A percentile compares a stretch with the other conserved stretches of the same genome.
Conservation (phyloP, 306 rosid genomes). For the Cicer judaicum region DNA sequence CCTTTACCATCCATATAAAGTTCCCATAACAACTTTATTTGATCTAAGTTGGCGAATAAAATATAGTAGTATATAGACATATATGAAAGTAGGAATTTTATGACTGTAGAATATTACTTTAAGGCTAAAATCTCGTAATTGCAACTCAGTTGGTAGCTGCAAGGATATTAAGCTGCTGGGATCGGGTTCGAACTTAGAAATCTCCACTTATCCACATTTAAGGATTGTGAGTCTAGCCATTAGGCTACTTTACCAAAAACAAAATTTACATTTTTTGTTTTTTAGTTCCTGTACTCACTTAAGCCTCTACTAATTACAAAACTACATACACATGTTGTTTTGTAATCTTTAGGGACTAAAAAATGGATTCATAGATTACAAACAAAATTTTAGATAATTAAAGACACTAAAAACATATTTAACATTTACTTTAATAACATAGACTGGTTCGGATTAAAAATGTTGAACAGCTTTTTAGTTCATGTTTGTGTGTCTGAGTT, state of each 20-base stretch:
- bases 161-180: neutral
- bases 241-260: too few species aligned
- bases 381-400: too few species aligned
- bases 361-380: too few species aligned
- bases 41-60: constrained; percentile 5
- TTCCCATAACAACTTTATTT: neutral
- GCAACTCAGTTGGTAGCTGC: too few species aligned
- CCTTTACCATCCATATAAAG: neutral
- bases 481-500: constrained; percentile 29
- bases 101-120: constrained; percentile 26
- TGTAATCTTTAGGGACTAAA: too few species aligned
- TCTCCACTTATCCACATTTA: too few species aligned
- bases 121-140: neutral
- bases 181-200: neutral
- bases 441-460: constrained; percentile 6
- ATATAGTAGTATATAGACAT: neutral
- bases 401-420: too few species aligned
- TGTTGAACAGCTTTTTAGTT: constrained; percentile 5
- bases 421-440: neutral
- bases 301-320: too few species aligned
- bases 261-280: too few species aligned
- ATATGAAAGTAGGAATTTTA: constrained; percentile 29
- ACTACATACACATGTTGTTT: too few species aligned
- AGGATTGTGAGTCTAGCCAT: too few species aligned
- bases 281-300: too few species aligned